Percentiles rank a stretch among this genome's conserved stretches.
Conservation (phyloP, 2,329 filamentous ascomycete genomes). For the Sphaceloma murrayae region DNA sequence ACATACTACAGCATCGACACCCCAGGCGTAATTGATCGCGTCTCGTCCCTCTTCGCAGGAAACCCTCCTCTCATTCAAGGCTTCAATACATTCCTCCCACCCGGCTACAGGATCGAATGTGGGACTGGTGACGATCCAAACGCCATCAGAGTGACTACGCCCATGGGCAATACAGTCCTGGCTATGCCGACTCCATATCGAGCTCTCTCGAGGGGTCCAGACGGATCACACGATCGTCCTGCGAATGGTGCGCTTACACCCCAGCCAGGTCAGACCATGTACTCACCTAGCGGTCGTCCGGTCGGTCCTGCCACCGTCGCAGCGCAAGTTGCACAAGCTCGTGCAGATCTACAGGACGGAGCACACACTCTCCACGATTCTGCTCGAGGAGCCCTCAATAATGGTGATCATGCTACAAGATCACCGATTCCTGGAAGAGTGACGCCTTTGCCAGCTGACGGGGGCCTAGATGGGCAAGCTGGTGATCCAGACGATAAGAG, state of each 20-base stretch:
- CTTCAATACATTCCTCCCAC: constrained; percentile 90
- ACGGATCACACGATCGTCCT: constrained; percentile 19
- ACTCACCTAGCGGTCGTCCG: constrained; percentile 35
- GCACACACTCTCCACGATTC: constrained; percentile 32
- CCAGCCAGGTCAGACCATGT: constrained; percentile 31
- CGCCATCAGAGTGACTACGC: constrained; percentile 91
- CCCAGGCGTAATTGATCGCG: constrained; percentile 90
- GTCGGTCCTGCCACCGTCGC: constrained; percentile 33
- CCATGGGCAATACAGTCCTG: constrained; percentile 91
- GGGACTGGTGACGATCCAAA: constrained; percentile 89
- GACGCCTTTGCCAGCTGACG: constrained; percentile 42
- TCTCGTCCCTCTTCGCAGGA: constrained; percentile 89
- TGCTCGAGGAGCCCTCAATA: neutral
- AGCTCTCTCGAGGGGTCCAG: constrained; percentile 36
- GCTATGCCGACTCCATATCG: constrained; percentile 56
- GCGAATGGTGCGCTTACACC: constrained; percentile 34
- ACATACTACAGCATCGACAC: constrained; percentile 64
- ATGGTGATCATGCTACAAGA: neutral
- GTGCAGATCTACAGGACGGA: constrained; percentile 16
- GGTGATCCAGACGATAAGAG: constrained; percentile 58
- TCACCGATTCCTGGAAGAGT: constrained; percentile 36
- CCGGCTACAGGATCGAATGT: constrained; percentile 93
- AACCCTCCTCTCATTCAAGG: constrained; percentile 81
- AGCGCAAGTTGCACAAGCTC: constrained; percentile 27
- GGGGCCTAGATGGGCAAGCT: constrained; percentile 45